Evolutionary conservation across 257 asterid species (phyloP).

Genomic region (Rhazya stricta): DNA sequence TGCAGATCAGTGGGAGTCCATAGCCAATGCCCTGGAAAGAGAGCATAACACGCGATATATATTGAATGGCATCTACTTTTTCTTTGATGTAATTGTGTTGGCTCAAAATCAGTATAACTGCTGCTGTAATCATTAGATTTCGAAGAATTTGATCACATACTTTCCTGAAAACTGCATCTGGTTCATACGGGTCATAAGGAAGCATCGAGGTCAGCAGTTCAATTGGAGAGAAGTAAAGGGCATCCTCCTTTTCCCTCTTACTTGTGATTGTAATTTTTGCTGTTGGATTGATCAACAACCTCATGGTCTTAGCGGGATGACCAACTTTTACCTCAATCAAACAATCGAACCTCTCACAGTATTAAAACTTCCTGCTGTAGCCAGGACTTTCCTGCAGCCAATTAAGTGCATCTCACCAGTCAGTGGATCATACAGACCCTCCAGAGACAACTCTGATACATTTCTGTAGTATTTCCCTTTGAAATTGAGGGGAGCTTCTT

Average conservation of each 20-base stretch:
- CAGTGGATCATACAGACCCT: slow-evolving; percentile 19
- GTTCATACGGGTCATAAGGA: background rate
- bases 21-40: slow-evolving; percentile 3
- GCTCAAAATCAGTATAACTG: slow-evolving; percentile 6
- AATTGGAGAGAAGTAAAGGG: slow-evolving; percentile 10
- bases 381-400: slow-evolving; percentile 18
- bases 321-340: slow-evolving; percentile 15
- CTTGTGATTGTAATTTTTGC: slow-evolving; percentile 16
- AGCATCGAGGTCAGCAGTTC: slow-evolving; percentile 11
- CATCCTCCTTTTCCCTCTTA: slow-evolving; percentile 15
- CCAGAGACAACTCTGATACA: slow-evolving; percentile 14
- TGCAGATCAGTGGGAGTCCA: slow-evolving; percentile 6
- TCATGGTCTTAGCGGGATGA: slow-evolving; percentile 1
- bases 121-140: slow-evolving; percentile 2
- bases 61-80: slow-evolving; percentile 7
- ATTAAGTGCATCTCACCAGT: slow-evolving; percentile 17
- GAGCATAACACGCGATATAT: slow-evolving; percentile 11
- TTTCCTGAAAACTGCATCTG: slow-evolving; percentile 12
- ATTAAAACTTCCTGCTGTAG: background rate
- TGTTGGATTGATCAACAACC: slow-evolving; percentile 22
- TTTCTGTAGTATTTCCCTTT: slow-evolving; percentile 1
- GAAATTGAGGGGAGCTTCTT: background rate
- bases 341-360: slow-evolving; percentile 18
- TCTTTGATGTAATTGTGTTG: slow-evolving; percentile 15
- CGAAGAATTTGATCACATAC: slow-evolving; percentile 10